These are phyloP conservation scores for Aureobasidium zeae DNA, from an alignment of 2,329 filamentous ascomycete genomes.

Conservation along the genomic window DNA sequence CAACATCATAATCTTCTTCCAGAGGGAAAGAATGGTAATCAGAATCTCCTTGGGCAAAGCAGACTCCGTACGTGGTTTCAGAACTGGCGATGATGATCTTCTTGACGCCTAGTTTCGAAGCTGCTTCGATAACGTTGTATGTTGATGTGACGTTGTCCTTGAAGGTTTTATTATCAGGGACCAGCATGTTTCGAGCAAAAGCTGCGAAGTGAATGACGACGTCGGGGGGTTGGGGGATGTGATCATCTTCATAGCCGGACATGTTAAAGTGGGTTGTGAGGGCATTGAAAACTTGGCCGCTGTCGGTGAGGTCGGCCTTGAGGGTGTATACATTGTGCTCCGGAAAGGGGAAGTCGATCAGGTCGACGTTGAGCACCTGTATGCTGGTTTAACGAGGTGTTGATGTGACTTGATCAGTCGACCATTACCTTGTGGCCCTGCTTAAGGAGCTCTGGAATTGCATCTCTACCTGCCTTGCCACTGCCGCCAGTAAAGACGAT, in stretches of 20 bases:
- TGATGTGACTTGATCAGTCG: background rate
- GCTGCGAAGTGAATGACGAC: slow-evolving; percentile 55
- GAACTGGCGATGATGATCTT: slow-evolving; percentile 54
- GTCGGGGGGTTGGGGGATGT: slow-evolving; percentile 42
- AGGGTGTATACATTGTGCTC: slow-evolving; percentile 41
- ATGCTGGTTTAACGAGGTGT: background rate
- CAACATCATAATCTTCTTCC: slow-evolving; percentile 49
- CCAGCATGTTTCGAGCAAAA: slow-evolving; percentile 51
- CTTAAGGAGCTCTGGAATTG: slow-evolving; percentile 44
- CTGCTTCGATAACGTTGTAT: slow-evolving; percentile 56
- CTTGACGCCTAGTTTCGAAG: slow-evolving; percentile 51
- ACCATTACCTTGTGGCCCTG: slow-evolving; percentile 36
- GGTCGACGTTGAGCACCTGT: slow-evolving; percentile 46
- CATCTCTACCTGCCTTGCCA: slow-evolving; percentile 47
- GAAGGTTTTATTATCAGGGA: slow-evolving; percentile 53
- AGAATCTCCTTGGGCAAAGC: slow-evolving; percentile 50
- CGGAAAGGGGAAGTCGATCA: slow-evolving; percentile 33
- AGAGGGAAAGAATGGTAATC: slow-evolving; percentile 51
- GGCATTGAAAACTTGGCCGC: slow-evolving; percentile 48
- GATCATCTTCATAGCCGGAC: slow-evolving; percentile 38
- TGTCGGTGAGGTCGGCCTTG: slow-evolving; percentile 47
- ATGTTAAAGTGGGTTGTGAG: slow-evolving; percentile 49
- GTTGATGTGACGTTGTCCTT: slow-evolving; percentile 46
- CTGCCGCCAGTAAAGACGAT: slow-evolving; percentile 48
- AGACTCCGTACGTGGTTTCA: slow-evolving; percentile 54